Evolutionary conservation across 441 rosid species (phyloP), one percentile per base, ranked within the genome.

Genomic region (Mallotus japonicus): DNA sequence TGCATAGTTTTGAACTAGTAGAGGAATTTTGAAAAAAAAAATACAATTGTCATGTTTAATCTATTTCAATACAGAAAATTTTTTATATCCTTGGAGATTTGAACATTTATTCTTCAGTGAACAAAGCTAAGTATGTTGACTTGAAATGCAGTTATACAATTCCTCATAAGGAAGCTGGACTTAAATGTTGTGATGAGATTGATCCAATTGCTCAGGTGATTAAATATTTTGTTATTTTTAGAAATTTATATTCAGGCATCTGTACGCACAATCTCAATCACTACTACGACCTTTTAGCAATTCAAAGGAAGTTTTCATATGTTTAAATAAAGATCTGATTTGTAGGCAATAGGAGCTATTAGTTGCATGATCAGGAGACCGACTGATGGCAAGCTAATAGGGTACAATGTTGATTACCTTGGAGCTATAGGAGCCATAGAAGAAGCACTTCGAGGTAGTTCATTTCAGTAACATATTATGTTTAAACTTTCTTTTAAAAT

Each of bases 131-230:
- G 59, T 20, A 22, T 66, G 46, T 69, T 8, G 57, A 49, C 68
- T 10, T 42, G 62, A 70, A 69, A 77, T 72, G 76, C 84, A 87
- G 91, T 55, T 81, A 42, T 67, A 83, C 87, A 51, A 87, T 86
- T 81, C 91, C 93, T 73, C 89, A 87, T 82, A 86, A 89, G 76
- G 90, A 86, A 79, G 86, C 76, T 70, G 93, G 84, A 74, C 83
- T 89, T 60, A 77, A 76, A 51, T 87, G 87, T 80, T 84, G 89
- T 66, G 88, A 89, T 50, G 90, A 87, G 77, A 74, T 87, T 20
- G 87, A 89, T 78, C 90, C 91, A 71, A 66, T 86, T 73, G 91
- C 91, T 10, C 83, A 84, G 91, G 90, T 89, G 75, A 51, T 19
- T 70, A 62, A 62, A 50, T 40, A 53, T 55, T 75, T 73, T 62